phyloP scores from a whole-genome alignment of 192 early-diverging fungal species.

The Mycoemilia scoparia region DNA sequence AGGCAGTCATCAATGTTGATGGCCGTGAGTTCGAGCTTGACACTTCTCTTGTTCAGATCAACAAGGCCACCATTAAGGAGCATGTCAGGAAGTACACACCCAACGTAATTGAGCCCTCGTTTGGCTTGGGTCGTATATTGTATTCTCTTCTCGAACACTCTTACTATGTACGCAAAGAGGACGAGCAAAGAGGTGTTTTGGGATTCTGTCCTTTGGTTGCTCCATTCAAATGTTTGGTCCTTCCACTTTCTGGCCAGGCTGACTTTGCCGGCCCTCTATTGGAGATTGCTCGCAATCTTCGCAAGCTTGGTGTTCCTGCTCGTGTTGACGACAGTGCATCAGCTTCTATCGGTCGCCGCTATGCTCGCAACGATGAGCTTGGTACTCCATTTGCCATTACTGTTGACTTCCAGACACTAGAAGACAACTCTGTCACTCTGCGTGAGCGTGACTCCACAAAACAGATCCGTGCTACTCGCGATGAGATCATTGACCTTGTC shows the following conservation, averaged over 20 bases:
- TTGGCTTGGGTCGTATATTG: constrained; percentile 95
- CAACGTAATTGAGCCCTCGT: constrained; percentile 99
- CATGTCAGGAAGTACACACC: constrained; percentile 85
- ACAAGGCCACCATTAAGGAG: constrained; percentile 21
- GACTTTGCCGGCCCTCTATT: constrained; percentile 53
- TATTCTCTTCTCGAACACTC: constrained; percentile 92
- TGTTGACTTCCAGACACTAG: constrained; percentile 92
- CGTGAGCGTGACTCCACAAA: constrained; percentile 90
- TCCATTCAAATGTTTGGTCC: constrained; percentile 83
- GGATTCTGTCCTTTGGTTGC: constrained; percentile 84
- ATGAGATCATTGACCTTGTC: constrained; percentile 53
- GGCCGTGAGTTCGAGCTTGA: constrained; percentile 45
- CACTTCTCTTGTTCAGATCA: constrained; percentile 12
- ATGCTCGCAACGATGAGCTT: constrained; percentile 94
- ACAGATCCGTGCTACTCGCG: constrained; percentile 72
- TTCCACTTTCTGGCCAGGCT: constrained; percentile 69
- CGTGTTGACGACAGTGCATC: constrained; percentile 74
- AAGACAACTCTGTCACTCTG: constrained; percentile 85
- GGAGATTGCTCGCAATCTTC: constrained; percentile 46
- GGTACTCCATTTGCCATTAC: constrained; percentile 96
- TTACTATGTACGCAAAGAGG: constrained; percentile 74
- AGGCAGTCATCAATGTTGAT: constrained; percentile 35
- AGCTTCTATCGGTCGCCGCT: constrained; percentile 84
- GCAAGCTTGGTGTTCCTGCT: constrained; percentile 54
- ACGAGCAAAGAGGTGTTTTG: constrained; percentile 77